phyloP scores from a whole-genome alignment of 2,329 filamentous ascomycete species.

The Dryadomyces quercivorus region DNA sequence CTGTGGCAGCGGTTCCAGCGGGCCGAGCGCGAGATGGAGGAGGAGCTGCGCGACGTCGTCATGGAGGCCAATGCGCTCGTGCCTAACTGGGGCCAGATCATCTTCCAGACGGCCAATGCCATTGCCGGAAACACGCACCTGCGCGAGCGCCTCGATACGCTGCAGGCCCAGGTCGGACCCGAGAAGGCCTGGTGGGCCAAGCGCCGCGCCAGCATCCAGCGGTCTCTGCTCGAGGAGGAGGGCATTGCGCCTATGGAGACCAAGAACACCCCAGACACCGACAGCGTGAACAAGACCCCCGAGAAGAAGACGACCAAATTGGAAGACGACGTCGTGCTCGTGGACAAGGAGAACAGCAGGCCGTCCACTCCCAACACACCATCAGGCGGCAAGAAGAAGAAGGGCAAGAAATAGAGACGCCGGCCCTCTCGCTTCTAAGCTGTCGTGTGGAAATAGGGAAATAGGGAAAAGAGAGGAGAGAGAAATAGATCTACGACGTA shows the following conservation, averaged over 20 bases:
- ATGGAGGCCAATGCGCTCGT: constrained; percentile 87
- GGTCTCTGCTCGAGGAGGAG: constrained; percentile 75
- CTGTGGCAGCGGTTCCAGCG: constrained; percentile 84
- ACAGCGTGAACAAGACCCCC: constrained; percentile 2
- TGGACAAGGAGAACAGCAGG: constrained; percentile 39
- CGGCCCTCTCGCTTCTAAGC: neutral
- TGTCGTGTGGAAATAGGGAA: too few species aligned
- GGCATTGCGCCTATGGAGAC: constrained; percentile 26
- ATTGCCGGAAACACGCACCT: constrained; percentile 76
- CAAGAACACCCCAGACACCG: constrained; percentile 20
- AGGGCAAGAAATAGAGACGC: constrained; percentile 43
- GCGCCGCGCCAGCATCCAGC: constrained; percentile 59
- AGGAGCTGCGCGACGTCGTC: constrained; percentile 87
- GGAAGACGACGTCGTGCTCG: constrained; percentile 66
- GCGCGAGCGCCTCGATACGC: constrained; percentile 61
- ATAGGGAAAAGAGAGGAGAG: too few species aligned
- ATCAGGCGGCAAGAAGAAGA: constrained; percentile 42
- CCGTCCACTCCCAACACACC: constrained; percentile 5
- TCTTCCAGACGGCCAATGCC: constrained; percentile 96
- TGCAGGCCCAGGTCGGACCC: constrained; percentile 55
- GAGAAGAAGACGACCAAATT: constrained; percentile 18
- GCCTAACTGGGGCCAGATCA: constrained; percentile 81
- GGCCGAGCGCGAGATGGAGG: constrained; percentile 96
- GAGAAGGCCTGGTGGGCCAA: constrained; percentile 94
- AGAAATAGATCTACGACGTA: neutral